phyloP scores from a whole-genome alignment of 73 alveolate species.

The Paramecium sexaurelia region DNA sequence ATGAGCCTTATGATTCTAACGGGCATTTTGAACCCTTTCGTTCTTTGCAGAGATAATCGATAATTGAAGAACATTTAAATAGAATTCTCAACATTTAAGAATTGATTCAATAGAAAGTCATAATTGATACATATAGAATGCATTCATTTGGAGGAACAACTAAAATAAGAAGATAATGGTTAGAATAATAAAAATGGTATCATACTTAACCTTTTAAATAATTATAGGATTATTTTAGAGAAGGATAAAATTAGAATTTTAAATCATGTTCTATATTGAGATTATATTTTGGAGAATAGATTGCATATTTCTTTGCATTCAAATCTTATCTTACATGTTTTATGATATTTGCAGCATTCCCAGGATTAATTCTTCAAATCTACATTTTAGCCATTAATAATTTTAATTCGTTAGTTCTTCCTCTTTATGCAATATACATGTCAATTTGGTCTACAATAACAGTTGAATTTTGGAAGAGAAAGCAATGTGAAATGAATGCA shows the following conservation, averaged over 20 bases:
- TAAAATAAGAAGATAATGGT: conserved; percentile 57
- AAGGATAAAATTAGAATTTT: conserved; percentile 48
- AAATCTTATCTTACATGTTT: conserved; percentile 64
- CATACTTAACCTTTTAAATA: conserved; percentile 60
- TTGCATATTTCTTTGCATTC: conserved; percentile 64
- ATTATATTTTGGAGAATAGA: conserved; percentile 62
- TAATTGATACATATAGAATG: conserved; percentile 37
- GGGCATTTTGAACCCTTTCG: conserved; percentile 66
- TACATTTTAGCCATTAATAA: conserved; percentile 30
- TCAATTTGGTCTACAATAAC: conserved; percentile 64
- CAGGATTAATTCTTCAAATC: conserved; percentile 49
- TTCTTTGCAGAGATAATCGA: conserved; percentile 54
- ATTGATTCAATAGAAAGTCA: conserved; percentile 22
- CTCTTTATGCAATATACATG: conserved; percentile 49
- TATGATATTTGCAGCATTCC: conserved; percentile 61
- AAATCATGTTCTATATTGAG: conserved; percentile 45
- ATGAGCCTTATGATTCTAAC: conserved; percentile 57
- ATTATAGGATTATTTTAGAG: conserved; percentile 50
- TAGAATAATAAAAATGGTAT: conserved; percentile 55
- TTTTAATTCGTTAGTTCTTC: conserved; percentile 1
- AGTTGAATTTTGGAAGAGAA: conserved; percentile 69
- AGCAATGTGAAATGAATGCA: conserved; percentile 62
- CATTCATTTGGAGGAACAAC: conserved; percentile 66
- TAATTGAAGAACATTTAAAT: conserved; percentile 48
- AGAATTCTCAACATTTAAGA: conserved; percentile 47